Base-by-base conservation (phyloP, 495 filamentous ascomycete genomes). In the Podospora pseudopauciseta region DNA sequence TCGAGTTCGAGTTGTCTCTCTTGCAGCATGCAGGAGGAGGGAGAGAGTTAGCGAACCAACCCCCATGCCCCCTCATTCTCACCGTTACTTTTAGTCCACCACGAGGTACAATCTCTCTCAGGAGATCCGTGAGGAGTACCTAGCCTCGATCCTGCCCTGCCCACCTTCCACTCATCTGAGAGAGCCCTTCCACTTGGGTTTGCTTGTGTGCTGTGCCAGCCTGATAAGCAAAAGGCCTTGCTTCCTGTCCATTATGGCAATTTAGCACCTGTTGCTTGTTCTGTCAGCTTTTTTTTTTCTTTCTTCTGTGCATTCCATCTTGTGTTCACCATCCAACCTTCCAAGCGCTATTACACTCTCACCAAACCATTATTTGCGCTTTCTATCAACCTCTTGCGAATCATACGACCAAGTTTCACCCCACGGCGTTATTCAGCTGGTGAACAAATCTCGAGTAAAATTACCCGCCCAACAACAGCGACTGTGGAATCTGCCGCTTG, bases 21-120 rank as follows among this genome's bases (percentile, higher is more conserved):
- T 27, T 61, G 59, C 20, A 58, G 55, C 55, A 58, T 58, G 55
- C 55, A 58, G 55, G 55, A 58, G 55, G 55, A 58, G 23, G 23
- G 55, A 26, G 55, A 58, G 55, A 32, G 30, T 58, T 5, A 49
- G 39, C 39, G 39, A 49, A 49, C 39, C 39, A 49, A 49, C 39
- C 39, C 39, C 39, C 39, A 49, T 49, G 39, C 39, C 39, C 39
- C 39, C 39, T 49, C 39, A 49, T 11, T 49, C 11, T 49, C 39
- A 16, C 39, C 13, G 13, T 49, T 49, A 49, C 39, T 11, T 49
- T 11, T 49, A 49, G 11, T 49, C 39, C 13, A 49, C 39, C 39
- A 49, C 39, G 39, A 49, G 39, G 39, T 49, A 49, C 39, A 49
- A 16, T 9, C 39, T 16, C 39, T 18, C 39, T 49, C 39, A 0